Conservation (phyloP, 129 eudicot species). For the sunflower (Helianthus annuus) region HanXRQr2.0-SUNRISE NC_035438.2:99464833-99465332, state of each 20-base stretch:
- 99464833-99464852: neutral
- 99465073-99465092: neutral
- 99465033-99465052: neutral
- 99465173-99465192: neutral
- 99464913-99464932: neutral
- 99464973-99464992: neutral
- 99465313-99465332: neutral
- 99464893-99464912: neutral
- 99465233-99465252: neutral
- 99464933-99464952: neutral
- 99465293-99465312: neutral
- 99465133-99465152: neutral
- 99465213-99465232: neutral
- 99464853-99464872: neutral
- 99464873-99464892: neutral
- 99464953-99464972: neutral
- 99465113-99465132: neutral
- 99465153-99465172: neutral
- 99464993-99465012: conserved; percentile 3
- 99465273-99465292: neutral
- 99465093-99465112: neutral
- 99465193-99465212: neutral
- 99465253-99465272: neutral
- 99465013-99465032: neutral
- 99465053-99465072: neutral